phyloP scores from a whole-genome alignment of 2,329 filamentous ascomycete species.

The Ophiostoma ulmi region DNA sequence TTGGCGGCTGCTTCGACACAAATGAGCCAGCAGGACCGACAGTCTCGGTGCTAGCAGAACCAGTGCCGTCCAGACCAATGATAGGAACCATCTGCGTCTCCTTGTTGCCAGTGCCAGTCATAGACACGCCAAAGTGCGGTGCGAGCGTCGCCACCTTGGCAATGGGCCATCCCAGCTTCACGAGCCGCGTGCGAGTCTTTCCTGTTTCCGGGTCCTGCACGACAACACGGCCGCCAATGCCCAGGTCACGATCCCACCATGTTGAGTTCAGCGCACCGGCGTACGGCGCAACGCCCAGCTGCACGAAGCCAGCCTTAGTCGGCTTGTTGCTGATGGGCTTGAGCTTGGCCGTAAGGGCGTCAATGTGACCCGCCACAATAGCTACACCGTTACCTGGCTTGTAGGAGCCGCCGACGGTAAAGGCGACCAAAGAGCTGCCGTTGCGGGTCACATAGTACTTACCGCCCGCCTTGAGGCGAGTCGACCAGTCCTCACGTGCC shows the following conservation, averaged over 20 bases:
- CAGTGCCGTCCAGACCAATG: constrained; percentile 76
- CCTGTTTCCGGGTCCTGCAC: constrained; percentile 66
- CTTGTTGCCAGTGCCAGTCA: constrained; percentile 64
- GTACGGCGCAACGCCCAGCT: constrained; percentile 89
- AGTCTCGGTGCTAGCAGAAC: constrained; percentile 41
- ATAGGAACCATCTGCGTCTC: constrained; percentile 95
- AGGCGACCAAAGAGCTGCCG: constrained; percentile 38
- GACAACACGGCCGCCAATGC: constrained; percentile 82
- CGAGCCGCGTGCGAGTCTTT: constrained; percentile 74
- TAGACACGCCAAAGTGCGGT: constrained; percentile 81
- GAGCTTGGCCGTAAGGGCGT: constrained; percentile 81
- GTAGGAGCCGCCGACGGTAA: constrained; percentile 36
- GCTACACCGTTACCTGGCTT: constrained; percentile 37
- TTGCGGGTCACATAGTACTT: constrained; percentile 37
- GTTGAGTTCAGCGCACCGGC: constrained; percentile 81
- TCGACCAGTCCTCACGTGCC: constrained; percentile 71
- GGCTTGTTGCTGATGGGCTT: constrained; percentile 86
- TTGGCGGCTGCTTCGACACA: constrained; percentile 74
- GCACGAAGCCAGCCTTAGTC: constrained; percentile 77
- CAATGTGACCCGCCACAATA: constrained; percentile 78
- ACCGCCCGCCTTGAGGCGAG: constrained; percentile 64
- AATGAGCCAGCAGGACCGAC: constrained; percentile 68
- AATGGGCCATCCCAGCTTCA: constrained; percentile 91
- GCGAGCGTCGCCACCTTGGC: constrained; percentile 87
- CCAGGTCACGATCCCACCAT: constrained; percentile 96